Conservation (phyloP, 2,329 filamentous ascomycete species). For the Endocalyx cinctus region DNA sequence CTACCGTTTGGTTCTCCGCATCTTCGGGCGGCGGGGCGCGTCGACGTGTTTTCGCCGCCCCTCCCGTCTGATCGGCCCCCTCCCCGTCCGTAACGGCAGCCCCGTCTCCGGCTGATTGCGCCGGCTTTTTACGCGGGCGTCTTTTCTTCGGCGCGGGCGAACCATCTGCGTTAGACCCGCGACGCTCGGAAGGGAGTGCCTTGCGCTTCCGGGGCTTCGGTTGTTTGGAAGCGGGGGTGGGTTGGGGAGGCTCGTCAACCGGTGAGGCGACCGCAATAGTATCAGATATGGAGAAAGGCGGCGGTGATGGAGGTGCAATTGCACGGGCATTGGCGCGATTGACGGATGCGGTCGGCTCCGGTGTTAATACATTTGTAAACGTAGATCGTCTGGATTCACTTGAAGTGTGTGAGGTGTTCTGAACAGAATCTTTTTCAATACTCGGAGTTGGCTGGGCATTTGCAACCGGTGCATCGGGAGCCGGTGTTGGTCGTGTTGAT, state of each 20-base stretch:
- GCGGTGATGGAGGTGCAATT: slow-evolving; percentile 17
- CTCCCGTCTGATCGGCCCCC: slow-evolving; percentile 18
- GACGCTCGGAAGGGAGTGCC: slow-evolving; percentile 11
- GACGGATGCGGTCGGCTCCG: slow-evolving; percentile 6
- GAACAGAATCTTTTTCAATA: slow-evolving; percentile 4
- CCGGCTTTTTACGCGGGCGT: slow-evolving; percentile 21
- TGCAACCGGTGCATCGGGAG: slow-evolving; percentile 6
- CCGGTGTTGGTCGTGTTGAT: slow-evolving; percentile 7
- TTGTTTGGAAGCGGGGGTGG: slow-evolving; percentile 15
- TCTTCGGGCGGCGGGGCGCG: slow-evolving; percentile 58
- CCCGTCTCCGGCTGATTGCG: too few relatives aligned
- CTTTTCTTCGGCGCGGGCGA: slow-evolving; percentile 26
- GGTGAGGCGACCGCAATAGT: slow-evolving; percentile 11
- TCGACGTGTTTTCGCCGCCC: slow-evolving; percentile 23
- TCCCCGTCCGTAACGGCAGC: too few relatives aligned
- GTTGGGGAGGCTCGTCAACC: slow-evolving; percentile 8
- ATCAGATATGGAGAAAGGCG: slow-evolving; percentile 11
- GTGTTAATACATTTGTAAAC: slow-evolving; percentile 4
- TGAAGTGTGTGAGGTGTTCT: slow-evolving; percentile 1
- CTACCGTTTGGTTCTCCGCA: slow-evolving; percentile 58
- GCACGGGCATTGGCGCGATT: slow-evolving; percentile 8
- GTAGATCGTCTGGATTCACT: slow-evolving; percentile 1
- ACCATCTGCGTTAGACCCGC: slow-evolving; percentile 6
- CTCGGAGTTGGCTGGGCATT: slow-evolving; percentile 5
- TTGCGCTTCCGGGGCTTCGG: slow-evolving; percentile 22